Conservation (phyloP, 768 basidiomycete genomes). For the Leccinum broughii region DNA sequence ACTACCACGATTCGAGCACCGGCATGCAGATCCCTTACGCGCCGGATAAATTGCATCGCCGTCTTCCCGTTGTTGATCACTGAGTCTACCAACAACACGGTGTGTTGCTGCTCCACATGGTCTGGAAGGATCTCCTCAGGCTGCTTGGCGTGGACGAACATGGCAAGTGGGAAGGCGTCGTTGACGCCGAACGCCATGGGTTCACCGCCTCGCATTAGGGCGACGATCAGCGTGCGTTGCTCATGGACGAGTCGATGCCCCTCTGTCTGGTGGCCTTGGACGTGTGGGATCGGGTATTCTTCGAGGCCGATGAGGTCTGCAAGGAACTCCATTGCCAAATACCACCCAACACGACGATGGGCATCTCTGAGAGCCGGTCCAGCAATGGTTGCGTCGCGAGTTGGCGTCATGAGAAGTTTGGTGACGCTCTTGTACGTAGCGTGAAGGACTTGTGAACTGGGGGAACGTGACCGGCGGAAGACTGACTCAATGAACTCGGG, state of each 20-base stretch:
- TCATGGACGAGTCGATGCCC: slow-evolving; percentile 15
- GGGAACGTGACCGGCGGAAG: slow-evolving; percentile 13
- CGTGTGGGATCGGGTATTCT: slow-evolving; percentile 16
- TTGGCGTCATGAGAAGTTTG: slow-evolving; percentile 16
- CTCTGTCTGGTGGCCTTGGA: slow-evolving; percentile 16
- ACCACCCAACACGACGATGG: slow-evolving; percentile 18
- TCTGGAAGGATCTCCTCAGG: slow-evolving; percentile 16
- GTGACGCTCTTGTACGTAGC: slow-evolving; percentile 14
- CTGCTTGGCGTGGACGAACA: slow-evolving; percentile 17
- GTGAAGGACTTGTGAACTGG: slow-evolving; percentile 15
- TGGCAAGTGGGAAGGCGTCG: slow-evolving; percentile 16
- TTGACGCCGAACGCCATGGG: slow-evolving; percentile 15
- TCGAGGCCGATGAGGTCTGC: slow-evolving; percentile 17
- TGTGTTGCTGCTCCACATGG: slow-evolving; percentile 13
- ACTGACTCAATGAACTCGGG: slow-evolving; percentile 15
- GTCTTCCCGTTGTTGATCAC: slow-evolving; percentile 16
- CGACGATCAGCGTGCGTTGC: slow-evolving; percentile 14
- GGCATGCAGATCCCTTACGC: slow-evolving; percentile 11
- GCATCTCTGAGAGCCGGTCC: slow-evolving; percentile 17
- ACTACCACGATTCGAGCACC: slow-evolving; percentile 18
- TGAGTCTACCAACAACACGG: slow-evolving; percentile 18
- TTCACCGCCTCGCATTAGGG: slow-evolving; percentile 18
- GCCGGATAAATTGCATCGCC: slow-evolving; percentile 16
- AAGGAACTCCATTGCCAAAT: slow-evolving; percentile 18
- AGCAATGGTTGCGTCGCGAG: slow-evolving; percentile 16